phyloP scores from a whole-genome alignment of 148 eudicot genomes.

The Mesembryanthemum crystallinum region DNA sequence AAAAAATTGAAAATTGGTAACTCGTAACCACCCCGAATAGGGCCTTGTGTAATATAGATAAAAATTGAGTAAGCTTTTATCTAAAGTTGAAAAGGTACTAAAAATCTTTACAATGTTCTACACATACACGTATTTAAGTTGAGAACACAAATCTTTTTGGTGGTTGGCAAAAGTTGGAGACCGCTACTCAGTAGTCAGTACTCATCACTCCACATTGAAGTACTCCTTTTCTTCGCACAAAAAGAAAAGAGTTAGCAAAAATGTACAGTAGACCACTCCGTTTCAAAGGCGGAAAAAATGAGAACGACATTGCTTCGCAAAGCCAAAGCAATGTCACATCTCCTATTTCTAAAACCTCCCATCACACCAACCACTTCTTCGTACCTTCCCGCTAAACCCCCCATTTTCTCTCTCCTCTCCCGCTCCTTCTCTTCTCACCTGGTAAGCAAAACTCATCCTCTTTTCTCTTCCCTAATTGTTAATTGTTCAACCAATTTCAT shows the following conservation, averaged over 20 bases:
- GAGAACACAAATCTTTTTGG: too few species aligned
- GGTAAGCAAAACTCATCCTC: constrained; percentile 21
- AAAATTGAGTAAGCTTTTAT: too few species aligned
- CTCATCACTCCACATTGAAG: too few species aligned
- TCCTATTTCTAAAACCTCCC: constrained; percentile 22
- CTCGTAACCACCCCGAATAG: too few species aligned
- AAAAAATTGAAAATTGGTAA: too few species aligned
- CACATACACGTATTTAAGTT: too few species aligned
- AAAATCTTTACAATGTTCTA: too few species aligned
- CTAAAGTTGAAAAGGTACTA: too few species aligned
- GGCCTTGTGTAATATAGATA: too few species aligned
- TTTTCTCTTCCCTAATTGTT: constrained; percentile 10
- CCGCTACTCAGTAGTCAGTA: too few species aligned
- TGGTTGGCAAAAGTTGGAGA: too few species aligned
- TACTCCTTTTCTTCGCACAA: too few species aligned
- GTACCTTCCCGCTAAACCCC: constrained; percentile 14
- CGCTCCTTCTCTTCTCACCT: neutral
- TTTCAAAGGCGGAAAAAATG: neutral
- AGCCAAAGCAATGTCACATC: constrained; percentile 47
- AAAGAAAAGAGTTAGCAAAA: neutral
- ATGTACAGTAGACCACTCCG: neutral
- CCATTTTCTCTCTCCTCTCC: constrained; percentile 15
- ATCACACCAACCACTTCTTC: constrained; percentile 17
- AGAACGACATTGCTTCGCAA: constrained; percentile 35
- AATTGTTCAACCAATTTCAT: neutral